These are phyloP conservation scores for Exophiala sp. DNA, from an alignment of 2,329 filamentous ascomycete species.

Conservation along the genomic window DNA sequence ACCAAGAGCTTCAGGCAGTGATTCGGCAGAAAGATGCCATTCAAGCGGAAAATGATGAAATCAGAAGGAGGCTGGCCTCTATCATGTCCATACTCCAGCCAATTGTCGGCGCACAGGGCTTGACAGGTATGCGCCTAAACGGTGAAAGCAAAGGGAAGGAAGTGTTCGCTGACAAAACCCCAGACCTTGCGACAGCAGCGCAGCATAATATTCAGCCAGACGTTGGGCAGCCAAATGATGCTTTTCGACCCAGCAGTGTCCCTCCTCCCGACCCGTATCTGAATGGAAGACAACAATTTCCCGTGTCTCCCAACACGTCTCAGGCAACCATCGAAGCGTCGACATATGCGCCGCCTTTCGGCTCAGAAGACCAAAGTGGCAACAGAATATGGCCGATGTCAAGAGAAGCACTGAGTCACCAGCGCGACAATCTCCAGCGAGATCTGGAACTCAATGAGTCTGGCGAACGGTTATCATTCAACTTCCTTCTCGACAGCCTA, in stretches of 20 bases:
- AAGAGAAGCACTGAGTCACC: conserved; percentile 39
- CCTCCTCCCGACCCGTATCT: conserved; percentile 25
- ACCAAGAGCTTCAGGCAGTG: conserved; percentile 72
- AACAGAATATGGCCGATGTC: conserved; percentile 15
- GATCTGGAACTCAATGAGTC: conserved; percentile 53
- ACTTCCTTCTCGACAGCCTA: conserved; percentile 62
- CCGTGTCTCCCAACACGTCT: conserved; percentile 29
- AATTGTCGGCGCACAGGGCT: conserved; percentile 37
- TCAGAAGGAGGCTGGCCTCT: conserved; percentile 61
- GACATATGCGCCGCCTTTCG: conserved; percentile 11
- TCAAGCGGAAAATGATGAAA: conserved; percentile 72
- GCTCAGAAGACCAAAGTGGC: conserved; percentile 8
- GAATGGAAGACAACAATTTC: conserved; percentile 31
- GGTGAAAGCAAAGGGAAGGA: not conserved
- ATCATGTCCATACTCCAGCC: conserved; percentile 54
- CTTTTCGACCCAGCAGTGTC: conserved; percentile 12
- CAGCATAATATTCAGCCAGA: conserved; percentile 26
- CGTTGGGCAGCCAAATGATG: conserved; percentile 9
- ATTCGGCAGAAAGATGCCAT: conserved; percentile 70
- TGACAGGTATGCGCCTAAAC: conserved; percentile 37
- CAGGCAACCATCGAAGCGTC: conserved; percentile 14
- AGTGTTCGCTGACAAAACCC: not conserved
- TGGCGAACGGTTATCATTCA: conserved; percentile 63
- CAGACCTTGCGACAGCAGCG: conserved; percentile 26
- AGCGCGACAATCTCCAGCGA: conserved; percentile 36